phyloP scores from a whole-genome alignment of 306 rosid genomes.

The Lathyrus aphaca region DNA sequence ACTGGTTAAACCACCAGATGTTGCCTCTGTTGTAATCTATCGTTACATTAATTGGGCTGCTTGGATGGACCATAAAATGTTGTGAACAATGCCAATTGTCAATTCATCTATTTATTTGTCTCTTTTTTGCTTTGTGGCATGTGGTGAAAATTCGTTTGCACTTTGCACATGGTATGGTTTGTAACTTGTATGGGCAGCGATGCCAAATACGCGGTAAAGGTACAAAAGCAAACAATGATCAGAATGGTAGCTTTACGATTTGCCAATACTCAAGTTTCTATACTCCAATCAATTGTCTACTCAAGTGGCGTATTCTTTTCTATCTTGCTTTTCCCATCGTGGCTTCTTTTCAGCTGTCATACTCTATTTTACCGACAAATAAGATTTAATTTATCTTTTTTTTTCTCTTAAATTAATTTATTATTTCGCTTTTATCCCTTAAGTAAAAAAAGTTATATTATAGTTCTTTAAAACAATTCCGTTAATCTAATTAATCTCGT shows the following conservation, averaged over 20 bases:
- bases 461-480: too few species aligned
- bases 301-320: slow-evolving; percentile 26
- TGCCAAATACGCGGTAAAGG: slow-evolving; percentile 31
- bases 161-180: slow-evolving; percentile 50
- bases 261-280: slow-evolving; percentile 45
- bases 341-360: slow-evolving; percentile 37
- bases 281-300: slow-evolving; percentile 32
- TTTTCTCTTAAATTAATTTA: too few species aligned
- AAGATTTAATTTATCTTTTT: too few species aligned
- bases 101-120: background rate
- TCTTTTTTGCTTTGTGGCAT: slow-evolving; percentile 26
- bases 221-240: slow-evolving; percentile 41
- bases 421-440: too few species aligned
- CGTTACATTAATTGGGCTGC: slow-evolving; percentile 35
- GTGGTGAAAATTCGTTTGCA: slow-evolving; percentile 28
- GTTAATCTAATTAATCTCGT: too few species aligned
- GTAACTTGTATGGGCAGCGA: slow-evolving; percentile 47
- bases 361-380: too few species aligned
- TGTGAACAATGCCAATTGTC: slow-evolving; percentile 37
- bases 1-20: slow-evolving; percentile 46
- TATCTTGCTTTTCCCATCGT: slow-evolving; percentile 20
- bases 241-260: slow-evolving; percentile 62
- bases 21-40: slow-evolving; percentile 58
- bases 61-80: slow-evolving; percentile 38
- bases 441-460: too few species aligned